Evolutionary conservation across 306 rosid genomes (phyloP), one percentile per base, ranked within the genome.

Genomic region (Ziziphus jujuba): DNA sequence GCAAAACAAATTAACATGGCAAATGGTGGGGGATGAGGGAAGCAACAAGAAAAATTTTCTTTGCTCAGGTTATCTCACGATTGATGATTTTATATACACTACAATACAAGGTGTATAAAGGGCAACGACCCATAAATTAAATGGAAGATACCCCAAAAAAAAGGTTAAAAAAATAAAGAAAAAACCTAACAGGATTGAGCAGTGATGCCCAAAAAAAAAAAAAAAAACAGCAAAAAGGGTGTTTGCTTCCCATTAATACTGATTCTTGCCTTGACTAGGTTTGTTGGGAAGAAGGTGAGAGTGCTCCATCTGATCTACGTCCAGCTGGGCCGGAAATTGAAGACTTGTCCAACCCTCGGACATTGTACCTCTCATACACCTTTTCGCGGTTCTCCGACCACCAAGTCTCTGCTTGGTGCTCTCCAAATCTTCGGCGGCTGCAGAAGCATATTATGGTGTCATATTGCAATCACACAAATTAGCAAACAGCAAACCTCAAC

Each of bases 401-500:
- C 99, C 99, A 95, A 36, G 77, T 84, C 76, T 90, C 97, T n/a
- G 99, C 99, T 83, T 90, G 99, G 66, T 88, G 87, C 87, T 95
- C 99, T 61, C 90, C 99, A 21, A 95, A 95, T 85, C 88, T 88
- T 72, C 97, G 85, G 49, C 97, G 99, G 89, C 99, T 95, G 92
- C 86, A 79, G 10, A 76, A 31, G 21, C 63, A 72, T 56, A 50
- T 74, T 54, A 34, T 34, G 66, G 44, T 1, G 77, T 62, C 35
- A 77, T 63, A 70, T 72, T 57, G 57, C 31, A 65, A 34, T 59
- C 23, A 47, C 22, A 68, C 8, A 3, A 36, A 62, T 6, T 16
- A 14, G 2, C 15, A 43, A 11, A 44, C 10, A 21, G 5, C 6
- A 19, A 16, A 19, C 20, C 20, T 9, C 24, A 50, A 49, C 5